Base-by-base conservation (phyloP, 2,329 filamentous ascomycete species). In the Dactylellina haptotyla region DNA sequence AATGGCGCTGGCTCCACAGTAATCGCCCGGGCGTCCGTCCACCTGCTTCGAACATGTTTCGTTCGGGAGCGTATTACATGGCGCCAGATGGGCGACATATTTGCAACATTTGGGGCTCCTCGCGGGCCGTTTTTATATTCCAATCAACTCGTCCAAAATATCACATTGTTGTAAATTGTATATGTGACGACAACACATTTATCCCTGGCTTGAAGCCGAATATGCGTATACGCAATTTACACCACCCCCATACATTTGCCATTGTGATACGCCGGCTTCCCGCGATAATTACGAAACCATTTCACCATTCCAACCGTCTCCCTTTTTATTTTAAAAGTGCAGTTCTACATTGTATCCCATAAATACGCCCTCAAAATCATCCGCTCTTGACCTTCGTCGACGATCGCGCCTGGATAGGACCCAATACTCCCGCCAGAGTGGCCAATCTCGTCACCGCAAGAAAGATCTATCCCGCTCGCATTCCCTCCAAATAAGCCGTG, bases 81-180 rank as follows among this genome's bases (percentile, higher is more conserved):
- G 8, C 39, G 14, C 28, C 25, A 8, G 16, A 18, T 28, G 28
- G 45, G 14, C 28, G 20, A 9, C 6, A 39, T 6, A 14, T n/a
- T 26, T 37, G 30, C 4, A 20, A n/a, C 18, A 16, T 51, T 16
- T 57, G 23, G 25, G 16, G n/a, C 23, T 25, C 28, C 8, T 57
- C 16, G 18, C 39, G 14, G 28, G n/a, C 50, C 26, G 12, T 57
- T 56, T 57, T 39, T 34, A 71, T 56, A 30, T 50, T 43, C 30
- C 16, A 34, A 43, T 64, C 66, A 71, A 71, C 66, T 64, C 66
- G 41, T 63, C 25, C 57, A 71, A 71, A 63, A 63, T 71, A 71
- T 63, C 66, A 71, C 66, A 71, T 63, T 71, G 66, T 71, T 71
- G 66, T 50, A 71, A 63, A 71, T 48, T 71, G 66, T 51, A 63